Evolutionary conservation across 2,329 filamentous ascomycete species (phyloP), one percentile per base, ranked within the genome.

Genomic region (Hypoxylon sp.): DNA sequence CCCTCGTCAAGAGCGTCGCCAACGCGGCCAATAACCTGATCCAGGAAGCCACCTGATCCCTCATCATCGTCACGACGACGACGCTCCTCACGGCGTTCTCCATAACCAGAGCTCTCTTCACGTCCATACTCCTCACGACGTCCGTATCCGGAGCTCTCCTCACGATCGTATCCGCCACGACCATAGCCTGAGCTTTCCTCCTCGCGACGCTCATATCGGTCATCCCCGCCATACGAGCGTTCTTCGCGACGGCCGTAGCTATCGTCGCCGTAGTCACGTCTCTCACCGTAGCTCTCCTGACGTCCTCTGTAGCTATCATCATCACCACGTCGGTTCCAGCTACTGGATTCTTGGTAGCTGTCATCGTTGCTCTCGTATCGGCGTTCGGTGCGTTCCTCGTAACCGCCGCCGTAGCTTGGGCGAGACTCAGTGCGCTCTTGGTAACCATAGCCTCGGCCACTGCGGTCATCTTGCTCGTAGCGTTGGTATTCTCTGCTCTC

Each of bases 401-500:
- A 90, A 5, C 87, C 85, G 47, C 87, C 86, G 3, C 84, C 85
- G 57, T 83, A 79, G 5, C 78, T 81, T 17, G 84, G 83, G 9
- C 82, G 84, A 6, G 84, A 84, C 75, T 91, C 87, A 4, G 83
- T 85, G 52, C 81, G 83, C 76, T 91, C 84, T 75, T 91, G 82
- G 72, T 89, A 91, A 44, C 87, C 86, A 70, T 87, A 88, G 31
- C 84, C 85, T 22, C 77, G 75, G 44, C 81, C 80, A 47, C 76
- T 75, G 35, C 84, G 80, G 51, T 85, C 81, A 51, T 86, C 83
- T 74, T 91, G 85, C 73, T 91, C 89, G 70, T 87, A 90, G 33
- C 88, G 86, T 64, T 84, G 83, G 79, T 90, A 92, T 64, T 91
- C 87, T 42, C 86, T 84, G 63, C 84, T 82, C 59, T 85, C 82